Evolutionary conservation across 1,284 basidiomycete genomes (phyloP), one percentile per base, ranked within the genome.

Genomic region (Ustilago vetiveriae): DNA sequence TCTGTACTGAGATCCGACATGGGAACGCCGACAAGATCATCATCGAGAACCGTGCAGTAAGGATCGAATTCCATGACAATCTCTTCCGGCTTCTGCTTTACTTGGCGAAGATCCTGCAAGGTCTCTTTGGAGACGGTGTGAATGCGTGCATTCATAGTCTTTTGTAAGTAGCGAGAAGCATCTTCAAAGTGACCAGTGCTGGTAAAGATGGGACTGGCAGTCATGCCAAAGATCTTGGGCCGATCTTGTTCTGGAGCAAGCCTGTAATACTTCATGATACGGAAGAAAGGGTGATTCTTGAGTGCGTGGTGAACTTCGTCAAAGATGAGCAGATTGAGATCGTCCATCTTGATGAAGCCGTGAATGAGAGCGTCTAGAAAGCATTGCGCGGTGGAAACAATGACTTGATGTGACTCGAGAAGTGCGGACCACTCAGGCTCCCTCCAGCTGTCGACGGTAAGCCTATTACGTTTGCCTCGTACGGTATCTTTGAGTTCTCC

Each of bases 181-280:
- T 62, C 53, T 14, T 48, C 46, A 35, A 53, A 66, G 17, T 38
- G 40, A 16, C 41, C 55, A 1, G 33, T 43, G 19, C 35, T 36
- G 8, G 56, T 57, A 11, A 62, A 64, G 17, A 78, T 56, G 8
- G 75, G 75, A 35, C 68, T 72, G 1, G 75, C 75, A 3, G 75
- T 75, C 73, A 78, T 73, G 16, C 75, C 75, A 27, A 78, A 69
- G 48, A 78, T 72, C 44, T 74, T 69, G 10, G 75, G 75, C 13
- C 67, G 52, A 2, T 68, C 22, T 0, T 48, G 6, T 11, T 47
- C 21, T 1, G 24, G 17, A 3, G 59, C 51, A 14, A 64, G 45
- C 6, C 54, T 39, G 46, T 77, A 75, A 32, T 64, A 70, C 50
- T 66, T 58, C 72, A 76, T 76, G 54, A 76, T 76, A 30, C 72